A percentile compares a stretch with the other conserved stretches of the same genome.
These are phyloP conservation scores for Parmelia sp. DNA, from an alignment of 495 filamentous ascomycete genomes.

Conservation along the genomic window DNA sequence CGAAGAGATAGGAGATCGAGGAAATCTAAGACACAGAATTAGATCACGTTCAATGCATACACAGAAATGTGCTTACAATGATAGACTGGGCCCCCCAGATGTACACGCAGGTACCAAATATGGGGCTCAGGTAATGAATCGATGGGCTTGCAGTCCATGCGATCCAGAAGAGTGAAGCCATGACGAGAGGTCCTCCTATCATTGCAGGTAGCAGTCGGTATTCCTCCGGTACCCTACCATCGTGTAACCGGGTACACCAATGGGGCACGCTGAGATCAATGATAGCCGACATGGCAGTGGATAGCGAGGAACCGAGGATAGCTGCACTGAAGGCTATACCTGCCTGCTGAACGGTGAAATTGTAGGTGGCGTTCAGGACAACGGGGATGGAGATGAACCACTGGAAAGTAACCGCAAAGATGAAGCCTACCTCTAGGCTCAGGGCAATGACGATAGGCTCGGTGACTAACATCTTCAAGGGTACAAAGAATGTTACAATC, in stretches of 20 bases:
- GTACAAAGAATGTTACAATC: conserved; percentile 33
- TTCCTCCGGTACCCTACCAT: conserved; percentile 38
- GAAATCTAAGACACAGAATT: conserved; percentile 27
- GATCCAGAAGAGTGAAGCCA: conserved; percentile 33
- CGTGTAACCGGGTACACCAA: conserved; percentile 24
- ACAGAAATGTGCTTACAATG: conserved; percentile 34
- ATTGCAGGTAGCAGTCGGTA: conserved; percentile 50
- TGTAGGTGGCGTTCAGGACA: conserved; percentile 33
- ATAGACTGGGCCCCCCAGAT: conserved; percentile 54
- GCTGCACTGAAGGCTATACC: conserved; percentile 45
- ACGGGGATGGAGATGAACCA: conserved; percentile 40
- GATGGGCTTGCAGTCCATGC: conserved; percentile 33
- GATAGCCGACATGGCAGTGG: conserved; percentile 36
- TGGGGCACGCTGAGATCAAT: conserved; percentile 43
- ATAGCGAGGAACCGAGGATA: conserved; percentile 46
- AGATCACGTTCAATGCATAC: background rate
- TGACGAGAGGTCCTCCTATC: conserved; percentile 47
- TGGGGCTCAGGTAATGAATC: conserved; percentile 22
- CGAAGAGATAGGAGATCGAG: conserved; percentile 38
- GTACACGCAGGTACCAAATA: conserved; percentile 50
- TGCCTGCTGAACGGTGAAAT: conserved; percentile 31
- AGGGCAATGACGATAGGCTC: conserved; percentile 35
- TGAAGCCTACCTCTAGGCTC: conserved; percentile 29
- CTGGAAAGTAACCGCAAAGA: conserved; percentile 36
- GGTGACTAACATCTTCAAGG: conserved; percentile 32